Conservation (phyloP, 352 stramenopile genomes). For the Plasmopara muralis region DNA sequence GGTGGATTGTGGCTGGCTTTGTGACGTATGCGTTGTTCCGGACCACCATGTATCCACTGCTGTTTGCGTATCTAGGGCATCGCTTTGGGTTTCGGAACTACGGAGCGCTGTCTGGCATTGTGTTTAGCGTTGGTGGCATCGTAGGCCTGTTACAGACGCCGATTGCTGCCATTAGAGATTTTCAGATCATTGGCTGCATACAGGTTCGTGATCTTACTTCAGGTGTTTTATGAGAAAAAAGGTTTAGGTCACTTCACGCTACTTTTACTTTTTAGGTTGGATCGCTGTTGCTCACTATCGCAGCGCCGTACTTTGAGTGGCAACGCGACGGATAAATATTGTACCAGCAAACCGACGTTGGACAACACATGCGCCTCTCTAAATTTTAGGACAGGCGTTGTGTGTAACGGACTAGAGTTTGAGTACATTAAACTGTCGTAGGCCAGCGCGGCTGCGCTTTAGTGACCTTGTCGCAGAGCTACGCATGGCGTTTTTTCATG, state of each 20-base stretch:
- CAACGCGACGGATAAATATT: slow-evolving; percentile 22
- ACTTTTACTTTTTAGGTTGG: slow-evolving; percentile 32
- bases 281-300: slow-evolving; percentile 41
- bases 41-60: slow-evolving; percentile 75
- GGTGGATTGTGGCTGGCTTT: slow-evolving; percentile 51
- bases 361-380: slow-evolving; percentile 9
- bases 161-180: slow-evolving; percentile 46
- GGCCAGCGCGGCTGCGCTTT: slow-evolving; percentile 2
- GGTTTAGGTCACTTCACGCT: slow-evolving; percentile 3
- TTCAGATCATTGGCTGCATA: slow-evolving; percentile 33
- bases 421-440: background rate
- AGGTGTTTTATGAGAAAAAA: background rate
- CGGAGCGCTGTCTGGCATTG: slow-evolving; percentile 68
- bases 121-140: slow-evolving; percentile 60
- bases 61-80: slow-evolving; percentile 76
- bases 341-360: slow-evolving; percentile 14
- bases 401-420: slow-evolving; percentile 15
- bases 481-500: slow-evolving; percentile 19
- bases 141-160: slow-evolving; percentile 61
- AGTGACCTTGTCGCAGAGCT: slow-evolving; percentile 1
- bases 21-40: slow-evolving; percentile 73
- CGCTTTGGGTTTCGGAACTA: slow-evolving; percentile 83
- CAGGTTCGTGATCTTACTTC: slow-evolving; percentile 30
- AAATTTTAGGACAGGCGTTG: slow-evolving; percentile 22
- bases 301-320: slow-evolving; percentile 41